These are phyloP conservation scores for Solanum lignicaule DNA, from an alignment of 257 asterid species.

Conservation along the genomic window DNA sequence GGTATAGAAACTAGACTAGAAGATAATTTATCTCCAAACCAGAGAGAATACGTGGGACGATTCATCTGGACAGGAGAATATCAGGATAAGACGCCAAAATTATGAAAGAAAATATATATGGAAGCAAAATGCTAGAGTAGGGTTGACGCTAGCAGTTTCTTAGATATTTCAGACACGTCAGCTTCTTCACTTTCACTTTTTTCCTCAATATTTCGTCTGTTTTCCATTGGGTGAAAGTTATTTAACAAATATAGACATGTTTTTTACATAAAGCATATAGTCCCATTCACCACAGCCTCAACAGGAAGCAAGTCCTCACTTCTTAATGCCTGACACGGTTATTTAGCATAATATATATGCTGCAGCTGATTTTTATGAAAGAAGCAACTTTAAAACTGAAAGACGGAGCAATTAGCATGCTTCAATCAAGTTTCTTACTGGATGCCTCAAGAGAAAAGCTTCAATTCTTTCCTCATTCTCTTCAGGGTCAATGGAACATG, in stretches of 20 bases:
- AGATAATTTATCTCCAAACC: not conserved
- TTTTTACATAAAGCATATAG: not conserved
- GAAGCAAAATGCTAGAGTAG: not conserved
- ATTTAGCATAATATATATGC: not conserved
- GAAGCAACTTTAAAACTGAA: not conserved
- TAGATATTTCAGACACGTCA: not conserved
- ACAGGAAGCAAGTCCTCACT: not conserved
- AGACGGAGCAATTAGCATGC: not conserved
- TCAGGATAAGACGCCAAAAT: not conserved
- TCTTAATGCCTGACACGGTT: not conserved
- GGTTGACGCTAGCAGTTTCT: not conserved
- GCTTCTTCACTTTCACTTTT: not conserved
- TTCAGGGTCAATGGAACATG: slow-evolving; percentile 80
- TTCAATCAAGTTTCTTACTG: slow-evolving; percentile 22
- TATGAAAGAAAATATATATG: not conserved
- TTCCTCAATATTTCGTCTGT: not conserved
- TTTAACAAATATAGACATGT: not conserved
- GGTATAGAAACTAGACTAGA: not conserved
- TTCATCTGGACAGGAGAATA: not conserved
- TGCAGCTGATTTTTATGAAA: not conserved
- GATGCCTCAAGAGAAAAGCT: slow-evolving; percentile 74
- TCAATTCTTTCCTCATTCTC: slow-evolving; percentile 87
- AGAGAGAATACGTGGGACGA: not conserved
- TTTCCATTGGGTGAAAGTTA: not conserved
- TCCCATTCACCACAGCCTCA: not conserved